Evolutionary conservation across 371 early-diverging fungal genomes (phyloP), one percentile per base, ranked within the genome.

Genomic region (Lichtheimia hyalospora): DNA sequence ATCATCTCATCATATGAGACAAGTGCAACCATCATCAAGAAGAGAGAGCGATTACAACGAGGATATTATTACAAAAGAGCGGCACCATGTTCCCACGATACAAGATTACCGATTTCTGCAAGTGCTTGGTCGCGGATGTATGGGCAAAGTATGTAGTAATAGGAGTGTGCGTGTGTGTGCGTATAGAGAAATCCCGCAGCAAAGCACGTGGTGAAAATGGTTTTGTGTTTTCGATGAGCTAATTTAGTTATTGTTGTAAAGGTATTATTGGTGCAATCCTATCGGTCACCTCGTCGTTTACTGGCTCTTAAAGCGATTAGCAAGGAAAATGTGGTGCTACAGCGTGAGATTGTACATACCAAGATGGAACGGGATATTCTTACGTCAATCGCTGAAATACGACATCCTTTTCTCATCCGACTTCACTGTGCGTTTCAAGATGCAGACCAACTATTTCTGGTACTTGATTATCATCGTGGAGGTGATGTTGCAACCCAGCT

Each of bases 241-340:
- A 40, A 20, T 44, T 40, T 52, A 49, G 16, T 42, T 57, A 8
- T 44, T 52, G 23, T 5, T 43, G 28, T 18, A 49, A 21, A 96
- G 60, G 77, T 99, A 14, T 93, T 93, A 77, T 90, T 99, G 73
- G 96, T 99, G 12, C 92, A 84, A 85, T 27, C 56, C 24, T 49
- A 79, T 48, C 57, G 54, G 21, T 61, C 52, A 16, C 62, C 76
- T 25, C 62, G 69, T 1, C 81, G 88, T 39, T 75, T 92, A 18
- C 92, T 91, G 57, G 99, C 98, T 8, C 86, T 99, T 66, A 99
- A 99, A 74, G 95, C 96, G 0, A 81, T 99, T 25, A 95, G 93
- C 72, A 99, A 99, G 75, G 91, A 92, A 61, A 87, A 85, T 49
- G 91, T 98, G 34, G 82, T 93, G 44, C 84, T 90, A 63, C 86